Percentiles rank a stretch among this genome's conserved stretches.
phyloP scores from a whole-genome alignment of 495 filamentous ascomycete genomes.

The Sabuloglossum arenarium region DNA sequence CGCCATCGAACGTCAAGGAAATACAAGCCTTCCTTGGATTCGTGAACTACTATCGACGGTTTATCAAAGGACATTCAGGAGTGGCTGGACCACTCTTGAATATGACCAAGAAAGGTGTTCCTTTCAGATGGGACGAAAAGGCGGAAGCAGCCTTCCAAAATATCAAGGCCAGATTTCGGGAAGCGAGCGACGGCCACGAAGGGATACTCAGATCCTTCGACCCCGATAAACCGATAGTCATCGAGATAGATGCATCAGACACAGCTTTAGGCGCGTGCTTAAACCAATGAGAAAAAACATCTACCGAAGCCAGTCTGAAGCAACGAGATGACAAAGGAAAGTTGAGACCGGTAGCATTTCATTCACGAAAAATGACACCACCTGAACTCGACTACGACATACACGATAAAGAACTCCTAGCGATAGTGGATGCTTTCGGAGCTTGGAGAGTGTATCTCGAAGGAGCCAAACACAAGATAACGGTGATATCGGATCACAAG shows the following conservation, averaged over 20 bases:
- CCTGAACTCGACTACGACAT: slow-evolving; percentile 11
- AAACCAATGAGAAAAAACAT: slow-evolving; percentile 1
- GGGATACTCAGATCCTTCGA: slow-evolving; percentile 7
- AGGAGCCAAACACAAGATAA: no score
- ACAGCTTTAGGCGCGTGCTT: slow-evolving; percentile 4
- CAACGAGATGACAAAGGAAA: no score
- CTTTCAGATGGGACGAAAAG: slow-evolving; percentile 5
- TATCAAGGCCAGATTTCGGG: slow-evolving; percentile 6
- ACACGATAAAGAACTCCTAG: slow-evolving; percentile 11
- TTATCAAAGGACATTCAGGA: slow-evolving; percentile 9
- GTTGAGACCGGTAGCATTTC: slow-evolving; percentile 6
- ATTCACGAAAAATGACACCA: slow-evolving; percentile 6
- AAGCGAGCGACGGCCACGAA: no score
- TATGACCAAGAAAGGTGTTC: slow-evolving; percentile 5
- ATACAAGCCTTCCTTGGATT: no score
- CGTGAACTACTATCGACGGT: slow-evolving; percentile 11
- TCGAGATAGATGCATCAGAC: slow-evolving; percentile 10
- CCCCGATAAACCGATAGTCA: slow-evolving; percentile 1
- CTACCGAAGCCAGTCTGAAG: not conserved
- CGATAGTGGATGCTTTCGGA: slow-evolving; percentile 5
- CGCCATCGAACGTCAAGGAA: slow-evolving; percentile 6
- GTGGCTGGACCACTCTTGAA: slow-evolving; percentile 2
- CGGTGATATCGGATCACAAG: no score
- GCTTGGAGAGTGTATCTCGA: slow-evolving; percentile 7
- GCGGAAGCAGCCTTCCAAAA: slow-evolving; percentile 4